These are phyloP conservation scores for Penicillium malachiteum DNA, from an alignment of 495 filamentous ascomycete genomes.

Conservation along the genomic window DNA sequence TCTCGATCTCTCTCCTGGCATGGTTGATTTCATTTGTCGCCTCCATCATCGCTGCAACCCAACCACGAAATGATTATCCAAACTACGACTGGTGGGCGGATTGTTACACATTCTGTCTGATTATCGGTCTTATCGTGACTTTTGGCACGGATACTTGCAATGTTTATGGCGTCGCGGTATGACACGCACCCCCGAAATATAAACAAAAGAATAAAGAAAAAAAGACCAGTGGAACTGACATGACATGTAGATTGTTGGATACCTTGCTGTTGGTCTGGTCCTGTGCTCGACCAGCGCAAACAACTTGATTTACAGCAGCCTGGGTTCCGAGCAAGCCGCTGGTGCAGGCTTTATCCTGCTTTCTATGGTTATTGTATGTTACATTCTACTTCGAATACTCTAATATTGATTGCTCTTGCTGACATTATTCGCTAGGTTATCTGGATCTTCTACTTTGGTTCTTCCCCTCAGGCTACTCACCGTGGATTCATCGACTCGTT, in stretches of 20 bases:
- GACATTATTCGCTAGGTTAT: conserved; percentile 63
- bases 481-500: conserved; percentile 95
- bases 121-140: conserved; percentile 73
- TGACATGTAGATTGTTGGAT: conserved; percentile 69
- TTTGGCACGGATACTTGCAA: conserved; percentile 77
- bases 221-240: conserved; percentile 12
- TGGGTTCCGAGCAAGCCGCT: conserved; percentile 75
- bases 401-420: conserved; percentile 1
- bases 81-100: conserved; percentile 89
- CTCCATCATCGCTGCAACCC: conserved; percentile 72
- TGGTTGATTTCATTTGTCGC: conserved; percentile 92
- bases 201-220: background rate
- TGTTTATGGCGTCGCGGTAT: conserved; percentile 86
- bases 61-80: conserved; percentile 54
- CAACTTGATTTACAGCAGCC: conserved; percentile 67
- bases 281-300: conserved; percentile 83
- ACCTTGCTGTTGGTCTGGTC: conserved; percentile 76
- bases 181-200: conserved; percentile 14
- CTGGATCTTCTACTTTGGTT: conserved; percentile 99
- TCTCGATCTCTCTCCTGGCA: conserved; percentile 85
- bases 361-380: conserved; percentile 85
- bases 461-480: conserved; percentile 80
- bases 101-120: conserved; percentile 79
- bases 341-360: conserved; percentile 94
- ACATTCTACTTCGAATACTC: background rate